A percentile compares a stretch with the other conserved stretches of the same genome.
Evolutionary conservation across 1,284 basidiomycete species (phyloP).

Genomic region (Coniferiporia weirii): DNA sequence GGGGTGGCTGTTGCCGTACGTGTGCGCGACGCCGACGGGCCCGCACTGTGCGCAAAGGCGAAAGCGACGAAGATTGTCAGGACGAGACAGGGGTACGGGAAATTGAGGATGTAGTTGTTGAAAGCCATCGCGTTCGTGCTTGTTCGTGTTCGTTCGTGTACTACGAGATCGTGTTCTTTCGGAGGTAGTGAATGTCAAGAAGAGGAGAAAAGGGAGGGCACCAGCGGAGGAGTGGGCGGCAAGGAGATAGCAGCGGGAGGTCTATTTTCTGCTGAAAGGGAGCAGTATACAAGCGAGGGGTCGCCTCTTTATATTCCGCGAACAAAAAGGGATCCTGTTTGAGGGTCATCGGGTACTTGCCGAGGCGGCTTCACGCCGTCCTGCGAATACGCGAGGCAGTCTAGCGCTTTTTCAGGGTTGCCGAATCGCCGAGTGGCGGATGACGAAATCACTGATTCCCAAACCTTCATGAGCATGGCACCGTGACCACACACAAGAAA

Average conservation of each 20-base stretch:
- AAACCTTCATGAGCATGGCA: not conserved
- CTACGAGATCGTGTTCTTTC: not conserved
- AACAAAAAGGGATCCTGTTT: not conserved
- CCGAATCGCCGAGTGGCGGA: not conserved
- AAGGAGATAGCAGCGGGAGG: not conserved
- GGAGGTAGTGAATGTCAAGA: not conserved
- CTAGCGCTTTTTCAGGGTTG: no score
- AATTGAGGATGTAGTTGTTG: not conserved
- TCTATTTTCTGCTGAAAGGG: not conserved
- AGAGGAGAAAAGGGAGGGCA: not conserved
- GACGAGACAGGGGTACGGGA: not conserved
- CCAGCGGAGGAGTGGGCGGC: not conserved
- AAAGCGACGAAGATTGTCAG: not conserved
- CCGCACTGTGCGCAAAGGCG: not conserved
- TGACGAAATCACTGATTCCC: not conserved
- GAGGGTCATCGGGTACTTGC: not conserved
- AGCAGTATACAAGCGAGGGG: not conserved
- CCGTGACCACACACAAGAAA: no score
- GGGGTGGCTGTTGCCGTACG: not conserved
- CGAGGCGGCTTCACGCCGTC: not conserved
- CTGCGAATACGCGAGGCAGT: not conserved
- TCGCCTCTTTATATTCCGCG: not conserved
- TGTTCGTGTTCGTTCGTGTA: not conserved
- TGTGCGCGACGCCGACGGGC: constrained; percentile 1
- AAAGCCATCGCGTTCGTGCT: not conserved